Evolutionary conservation across 1,139 yeast species (phyloP).

Genomic region (Magnusiomyces ingens): DNA sequence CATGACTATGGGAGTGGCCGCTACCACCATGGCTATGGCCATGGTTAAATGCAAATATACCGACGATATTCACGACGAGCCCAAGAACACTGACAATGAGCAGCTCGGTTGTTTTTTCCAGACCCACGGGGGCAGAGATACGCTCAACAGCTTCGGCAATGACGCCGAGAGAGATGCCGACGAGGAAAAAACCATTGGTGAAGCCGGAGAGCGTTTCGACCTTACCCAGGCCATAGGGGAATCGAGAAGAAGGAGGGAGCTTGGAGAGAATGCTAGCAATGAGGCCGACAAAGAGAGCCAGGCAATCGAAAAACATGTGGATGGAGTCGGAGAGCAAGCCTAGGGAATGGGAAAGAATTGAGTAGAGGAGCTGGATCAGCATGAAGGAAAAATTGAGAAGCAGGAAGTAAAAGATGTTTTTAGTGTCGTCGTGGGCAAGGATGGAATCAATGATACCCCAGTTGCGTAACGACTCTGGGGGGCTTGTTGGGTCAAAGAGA

Average conservation of each 20-base stretch:
- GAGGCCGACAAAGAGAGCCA: slow-evolving; percentile 81
- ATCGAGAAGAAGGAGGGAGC: slow-evolving; percentile 56
- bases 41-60: slow-evolving; percentile 90
- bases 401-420: slow-evolving; percentile 82
- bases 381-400: slow-evolving; percentile 83
- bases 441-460: slow-evolving; percentile 35
- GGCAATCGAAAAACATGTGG: slow-evolving; percentile 94
- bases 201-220: slow-evolving; percentile 92
- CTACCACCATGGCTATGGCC: slow-evolving; percentile 48
- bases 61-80: slow-evolving; percentile 78
- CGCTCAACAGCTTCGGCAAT: slow-evolving; percentile 82
- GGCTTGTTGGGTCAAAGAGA: slow-evolving; percentile 8
- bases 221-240: slow-evolving; percentile 80
- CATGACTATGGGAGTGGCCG: slow-evolving; percentile 30
- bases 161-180: slow-evolving; percentile 87
- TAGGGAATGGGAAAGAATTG: slow-evolving; percentile 84
- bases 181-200: slow-evolving; percentile 79
- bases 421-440: slow-evolving; percentile 59
- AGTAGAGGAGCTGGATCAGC: slow-evolving; percentile 87
- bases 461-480: slow-evolving; percentile 10
- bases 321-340: slow-evolving; percentile 89
- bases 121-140: slow-evolving; percentile 63
- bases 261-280: slow-evolving; percentile 69
- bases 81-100: slow-evolving; percentile 81
- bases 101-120: slow-evolving; percentile 79